phyloP scores from a whole-genome alignment of 1,284 basidiomycete species.

The Naganishia cerealis region DNA sequence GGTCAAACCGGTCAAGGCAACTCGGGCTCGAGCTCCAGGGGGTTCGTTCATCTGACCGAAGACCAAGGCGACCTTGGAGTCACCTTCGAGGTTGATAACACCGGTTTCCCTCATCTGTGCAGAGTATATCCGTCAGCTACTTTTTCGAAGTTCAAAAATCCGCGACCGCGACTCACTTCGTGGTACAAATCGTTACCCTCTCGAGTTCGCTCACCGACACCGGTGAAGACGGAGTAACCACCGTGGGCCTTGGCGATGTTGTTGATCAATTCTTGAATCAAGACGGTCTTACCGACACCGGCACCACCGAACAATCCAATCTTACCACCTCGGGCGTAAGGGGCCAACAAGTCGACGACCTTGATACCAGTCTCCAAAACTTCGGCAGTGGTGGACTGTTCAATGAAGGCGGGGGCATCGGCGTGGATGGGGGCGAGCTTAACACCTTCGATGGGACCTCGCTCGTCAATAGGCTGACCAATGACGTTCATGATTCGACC shows the following conservation, averaged over 20 bases:
- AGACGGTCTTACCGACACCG: constrained; percentile 99
- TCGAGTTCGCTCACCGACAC: constrained; percentile 99
- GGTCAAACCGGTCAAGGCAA: constrained; percentile 96
- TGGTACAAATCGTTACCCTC: constrained; percentile 99
- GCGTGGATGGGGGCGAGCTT: constrained; percentile 86
- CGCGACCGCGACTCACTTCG: constrained; percentile 58
- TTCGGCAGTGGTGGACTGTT: constrained; percentile 96
- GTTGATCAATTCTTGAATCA: constrained; percentile 97
- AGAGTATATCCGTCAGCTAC: background rate
- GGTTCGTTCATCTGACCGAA: constrained; percentile 99
- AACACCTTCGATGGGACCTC: constrained; percentile 95
- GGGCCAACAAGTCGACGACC: constrained; percentile 98
- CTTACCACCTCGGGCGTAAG: constrained; percentile 99
- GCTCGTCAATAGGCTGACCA: constrained; percentile 98
- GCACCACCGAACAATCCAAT: constrained; percentile 99
- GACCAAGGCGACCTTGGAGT: constrained; percentile 98
- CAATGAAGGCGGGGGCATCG: constrained; percentile 92
- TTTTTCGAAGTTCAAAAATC: background rate
- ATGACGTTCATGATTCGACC: constrained; percentile 99
- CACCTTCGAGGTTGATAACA: constrained; percentile 98
- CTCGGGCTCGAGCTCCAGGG: constrained; percentile 99
- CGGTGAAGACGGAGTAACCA: constrained; percentile 89
- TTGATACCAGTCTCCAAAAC: constrained; percentile 99
- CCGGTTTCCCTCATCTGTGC: constrained; percentile 94
- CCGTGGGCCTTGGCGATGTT: constrained; percentile 99